phyloP scores from a whole-genome alignment of 768 basidiomycete species.

The Cantharellus anzutake region DNA sequence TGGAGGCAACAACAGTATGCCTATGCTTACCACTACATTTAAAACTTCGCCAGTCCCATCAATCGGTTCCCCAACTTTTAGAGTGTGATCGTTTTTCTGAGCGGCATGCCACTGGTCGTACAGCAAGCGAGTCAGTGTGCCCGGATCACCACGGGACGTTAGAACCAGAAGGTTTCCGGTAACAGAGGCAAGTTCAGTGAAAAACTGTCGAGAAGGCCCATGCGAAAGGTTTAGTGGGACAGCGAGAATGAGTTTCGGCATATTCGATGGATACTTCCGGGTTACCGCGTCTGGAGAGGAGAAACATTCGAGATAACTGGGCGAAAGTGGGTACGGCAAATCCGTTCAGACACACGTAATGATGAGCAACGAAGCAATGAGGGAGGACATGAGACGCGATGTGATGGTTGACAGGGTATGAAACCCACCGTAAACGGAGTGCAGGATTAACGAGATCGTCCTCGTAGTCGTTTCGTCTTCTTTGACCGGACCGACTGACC shows the following conservation, averaged over 20 bases:
- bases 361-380: not conserved
- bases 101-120: conserved; percentile 74
- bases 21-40: not conserved
- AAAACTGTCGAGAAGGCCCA: conserved; percentile 73
- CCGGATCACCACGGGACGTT: conserved; percentile 59
- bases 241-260: conserved; percentile 85
- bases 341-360: not conserved
- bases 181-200: conserved; percentile 67
- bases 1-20: too few relatives aligned
- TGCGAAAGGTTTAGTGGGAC: conserved; percentile 86
- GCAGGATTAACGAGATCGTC: conserved; percentile 67
- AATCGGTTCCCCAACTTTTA: conserved; percentile 73
- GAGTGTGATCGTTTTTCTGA: conserved; percentile 64
- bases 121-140: conserved; percentile 56
- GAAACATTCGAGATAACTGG: conserved; percentile 85
- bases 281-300: conserved; percentile 61
- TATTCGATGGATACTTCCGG: conserved; percentile 64
- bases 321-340: not conserved
- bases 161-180: conserved; percentile 78
- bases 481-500: conserved; percentile 34
- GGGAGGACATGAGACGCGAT: not conserved
- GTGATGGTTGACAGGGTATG: conserved; percentile 10
- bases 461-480: conserved; percentile 33
- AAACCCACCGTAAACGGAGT: conserved; percentile 59
- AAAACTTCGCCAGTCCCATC: conserved; percentile 28